Percentiles rank a stretch among this genome's conserved stretches.
phyloP scores from a whole-genome alignment of 495 filamentous ascomycete genomes.

The Penicillium maclennaniae region DNA sequence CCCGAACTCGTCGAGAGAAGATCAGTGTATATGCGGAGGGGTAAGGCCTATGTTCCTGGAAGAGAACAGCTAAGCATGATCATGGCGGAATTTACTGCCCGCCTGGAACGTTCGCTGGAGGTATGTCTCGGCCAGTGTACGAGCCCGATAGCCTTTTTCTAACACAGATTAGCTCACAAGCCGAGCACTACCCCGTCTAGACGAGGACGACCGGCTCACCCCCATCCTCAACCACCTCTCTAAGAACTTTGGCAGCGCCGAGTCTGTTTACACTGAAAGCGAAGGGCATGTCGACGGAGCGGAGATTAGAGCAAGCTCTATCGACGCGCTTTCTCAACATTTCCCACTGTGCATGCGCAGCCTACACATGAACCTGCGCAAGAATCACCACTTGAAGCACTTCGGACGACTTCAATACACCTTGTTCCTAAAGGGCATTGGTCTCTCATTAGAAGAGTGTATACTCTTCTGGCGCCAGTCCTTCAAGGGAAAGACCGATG shows the following conservation, averaged over 20 bases:
- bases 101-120: slow-evolving; percentile 77
- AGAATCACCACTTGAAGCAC: slow-evolving; percentile 87
- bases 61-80: slow-evolving; percentile 85
- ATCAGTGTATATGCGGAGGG: slow-evolving; percentile 68
- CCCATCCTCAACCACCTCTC: slow-evolving; percentile 91
- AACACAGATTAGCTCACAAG: slow-evolving; percentile 62
- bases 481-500: slow-evolving; percentile 83
- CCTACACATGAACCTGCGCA: slow-evolving; percentile 76
- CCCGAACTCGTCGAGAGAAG: slow-evolving; percentile 83
- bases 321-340: slow-evolving; percentile 77
- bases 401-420: slow-evolving; percentile 93
- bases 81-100: slow-evolving; percentile 73
- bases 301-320: slow-evolving; percentile 70
- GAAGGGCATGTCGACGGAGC: slow-evolving; percentile 58
- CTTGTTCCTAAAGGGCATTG: slow-evolving; percentile 96
- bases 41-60: slow-evolving; percentile 88
- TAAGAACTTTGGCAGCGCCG: slow-evolving; percentile 87
- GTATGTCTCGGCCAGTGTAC: slow-evolving; percentile 38
- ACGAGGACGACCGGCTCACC: slow-evolving; percentile 93
- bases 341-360: slow-evolving; percentile 96
- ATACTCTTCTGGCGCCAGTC: slow-evolving; percentile 88
- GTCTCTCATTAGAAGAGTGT: slow-evolving; percentile 83
- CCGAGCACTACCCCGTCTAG: slow-evolving; percentile 82
- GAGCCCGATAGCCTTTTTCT: neutral
- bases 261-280: slow-evolving; percentile 65